These are phyloP conservation scores for Carex pumila DNA, from an alignment of 176 grass and related monocot genomes.

Conservation along the genomic window DNA sequence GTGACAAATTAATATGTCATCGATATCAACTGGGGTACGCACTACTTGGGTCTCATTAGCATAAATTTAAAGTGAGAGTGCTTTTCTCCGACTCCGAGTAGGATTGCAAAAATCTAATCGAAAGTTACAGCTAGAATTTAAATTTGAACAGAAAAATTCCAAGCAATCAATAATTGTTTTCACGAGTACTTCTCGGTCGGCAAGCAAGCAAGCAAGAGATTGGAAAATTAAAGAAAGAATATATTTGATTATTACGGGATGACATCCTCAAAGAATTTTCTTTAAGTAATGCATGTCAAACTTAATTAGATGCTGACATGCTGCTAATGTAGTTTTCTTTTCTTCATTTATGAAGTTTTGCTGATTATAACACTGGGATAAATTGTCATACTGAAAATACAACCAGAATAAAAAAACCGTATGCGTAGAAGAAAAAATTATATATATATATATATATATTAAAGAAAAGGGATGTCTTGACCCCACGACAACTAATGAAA, in stretches of 20 bases:
- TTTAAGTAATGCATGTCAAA: background rate
- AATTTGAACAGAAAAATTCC: background rate
- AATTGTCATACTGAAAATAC: no score
- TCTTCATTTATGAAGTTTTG: background rate
- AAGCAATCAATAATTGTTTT: slow-evolving; percentile 13
- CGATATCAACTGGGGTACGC: background rate
- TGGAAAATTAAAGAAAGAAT: background rate
- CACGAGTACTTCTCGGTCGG: background rate
- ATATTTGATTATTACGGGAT: background rate
- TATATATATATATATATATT: no score
- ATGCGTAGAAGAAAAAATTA: no score
- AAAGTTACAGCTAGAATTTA: slow-evolving; percentile 2
- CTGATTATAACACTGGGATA: background rate
- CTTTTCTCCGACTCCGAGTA: background rate
- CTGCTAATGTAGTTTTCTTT: background rate
- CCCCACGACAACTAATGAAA: no score
- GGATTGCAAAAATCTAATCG: background rate
- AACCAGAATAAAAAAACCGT: no score
- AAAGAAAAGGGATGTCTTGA: no score
- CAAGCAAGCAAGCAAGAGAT: slow-evolving; percentile 13
- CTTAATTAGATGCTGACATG: background rate
- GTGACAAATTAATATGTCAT: background rate
- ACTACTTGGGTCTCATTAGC: background rate
- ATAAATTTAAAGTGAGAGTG: background rate
- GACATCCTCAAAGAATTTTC: background rate